phyloP scores from a whole-genome alignment of 2,329 filamentous ascomycete species.

The Madurella fahalii region DNA sequence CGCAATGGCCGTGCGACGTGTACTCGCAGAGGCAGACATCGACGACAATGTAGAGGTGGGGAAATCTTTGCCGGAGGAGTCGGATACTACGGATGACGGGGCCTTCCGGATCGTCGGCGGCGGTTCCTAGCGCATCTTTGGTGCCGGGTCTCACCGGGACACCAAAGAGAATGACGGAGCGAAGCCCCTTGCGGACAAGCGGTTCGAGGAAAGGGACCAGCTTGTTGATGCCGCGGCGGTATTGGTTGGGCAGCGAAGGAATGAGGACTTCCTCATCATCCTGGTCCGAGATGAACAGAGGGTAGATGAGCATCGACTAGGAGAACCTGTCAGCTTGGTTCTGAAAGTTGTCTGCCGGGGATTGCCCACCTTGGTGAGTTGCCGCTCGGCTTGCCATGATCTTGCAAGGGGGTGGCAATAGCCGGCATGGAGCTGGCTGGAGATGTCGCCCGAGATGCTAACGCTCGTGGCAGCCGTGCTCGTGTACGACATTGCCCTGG shows the following conservation, averaged over 20 bases:
- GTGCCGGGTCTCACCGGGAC: slow-evolving; percentile 75
- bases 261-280: slow-evolving; percentile 90
- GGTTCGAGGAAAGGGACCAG: slow-evolving; percentile 80
- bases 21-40: slow-evolving; percentile 99
- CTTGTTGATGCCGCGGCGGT: slow-evolving; percentile 82
- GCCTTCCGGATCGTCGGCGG: slow-evolving; percentile 87
- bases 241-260: slow-evolving; percentile 84
- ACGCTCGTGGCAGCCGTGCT: slow-evolving; percentile 65
- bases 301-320: slow-evolving; percentile 97
- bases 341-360: background rate
- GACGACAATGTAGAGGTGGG: slow-evolving; percentile 82
- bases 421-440: slow-evolving; percentile 77
- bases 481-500: slow-evolving; percentile 60
- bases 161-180: slow-evolving; percentile 92
- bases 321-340: slow-evolving; percentile 7
- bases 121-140: slow-evolving; percentile 88
- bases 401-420: slow-evolving; percentile 77
- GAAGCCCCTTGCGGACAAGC: slow-evolving; percentile 82
- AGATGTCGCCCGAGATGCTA: slow-evolving; percentile 70
- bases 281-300: slow-evolving; percentile 91
- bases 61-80: slow-evolving; percentile 78
- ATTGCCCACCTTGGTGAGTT: slow-evolving; percentile 70
- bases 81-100: slow-evolving; percentile 87
- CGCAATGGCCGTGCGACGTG: slow-evolving; percentile 95
- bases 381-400: slow-evolving; percentile 78